Evolutionary conservation across 75 land plant genomes (phyloP), one percentile per base, ranked within the genome.

Genomic region (Pinus taeda): DNA sequence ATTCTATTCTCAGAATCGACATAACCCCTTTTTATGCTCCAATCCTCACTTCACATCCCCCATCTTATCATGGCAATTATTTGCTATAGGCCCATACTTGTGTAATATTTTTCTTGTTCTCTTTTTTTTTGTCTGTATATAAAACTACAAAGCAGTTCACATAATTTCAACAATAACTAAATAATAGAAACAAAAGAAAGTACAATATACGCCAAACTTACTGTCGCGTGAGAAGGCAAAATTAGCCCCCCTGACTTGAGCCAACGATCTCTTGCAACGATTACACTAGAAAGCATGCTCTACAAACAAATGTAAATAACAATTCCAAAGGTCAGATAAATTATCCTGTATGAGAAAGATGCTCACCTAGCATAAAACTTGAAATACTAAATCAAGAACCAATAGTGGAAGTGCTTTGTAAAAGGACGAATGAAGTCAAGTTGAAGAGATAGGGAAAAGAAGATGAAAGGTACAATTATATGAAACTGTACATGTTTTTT

Each of bases 221-320:
- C 99, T 65, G 95, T 88, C 33, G 99, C 99, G 87, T 83, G 77
- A 57, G 99, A 94, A 60, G 99, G 99, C 77, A 97, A 98, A 73
- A 97, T 94, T 60, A 97, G 86, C 71, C 98, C 99, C 79, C 98
- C 99, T 39, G 90, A 91, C 76, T 94, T 97, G 12, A 97, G 85
- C 99, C 99, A 97, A 4, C 98, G 90, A 81, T 97, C 98, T 76
- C 99, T 87, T 42, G 99, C 98, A 82, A 77, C 86, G 62, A 97
- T 88, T 13, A 97, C 92, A 86, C 98, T 97, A 8, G 83, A 77
- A 62, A 97, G 87, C 99, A 97, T 97, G 73, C 97, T 97, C 99
- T 96, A 78, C 78, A 87, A 18, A 69, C n/a, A 9, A 42, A 69
- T 69, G 72, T 18, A 69, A 3, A 69, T 69, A 69, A 42, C 1